Evolutionary conservation across 495 filamentous ascomycete genomes (phyloP).

Genomic region (Aspergillus panamensis): DNA sequence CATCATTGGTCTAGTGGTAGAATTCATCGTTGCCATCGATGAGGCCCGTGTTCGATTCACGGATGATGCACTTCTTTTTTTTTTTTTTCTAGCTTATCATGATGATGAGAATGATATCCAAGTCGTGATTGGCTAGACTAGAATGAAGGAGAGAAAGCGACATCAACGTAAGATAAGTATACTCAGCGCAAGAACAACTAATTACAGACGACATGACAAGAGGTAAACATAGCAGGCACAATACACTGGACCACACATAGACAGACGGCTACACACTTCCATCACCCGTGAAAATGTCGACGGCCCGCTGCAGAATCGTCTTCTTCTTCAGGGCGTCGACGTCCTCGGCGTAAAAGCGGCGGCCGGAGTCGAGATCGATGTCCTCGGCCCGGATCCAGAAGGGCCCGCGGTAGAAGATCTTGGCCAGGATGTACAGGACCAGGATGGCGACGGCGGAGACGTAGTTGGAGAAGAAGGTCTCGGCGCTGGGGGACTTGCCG

Average conservation of each 20-base stretch:
- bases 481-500: slow-evolving; percentile 10
- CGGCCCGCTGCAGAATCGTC: background rate
- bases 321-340: slow-evolving; percentile 1
- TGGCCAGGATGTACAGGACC: slow-evolving; percentile 20
- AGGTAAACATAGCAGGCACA: no score
- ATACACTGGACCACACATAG: no score
- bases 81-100: no score
- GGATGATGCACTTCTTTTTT: slow-evolving; percentile 46
- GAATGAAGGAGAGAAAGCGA: no score
- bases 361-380: slow-evolving; percentile 26
- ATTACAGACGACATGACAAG: no score
- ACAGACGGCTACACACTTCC: background rate
- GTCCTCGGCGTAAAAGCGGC: background rate
- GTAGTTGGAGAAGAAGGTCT: slow-evolving; percentile 31
- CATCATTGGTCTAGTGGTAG: slow-evolving; percentile 59
- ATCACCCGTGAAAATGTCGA: slow-evolving; percentile 8
- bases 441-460: slow-evolving; percentile 24
- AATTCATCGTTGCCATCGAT: slow-evolving; percentile 60
- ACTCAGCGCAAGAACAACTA: no score
- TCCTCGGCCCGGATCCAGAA: slow-evolving; percentile 30
- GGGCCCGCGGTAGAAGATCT: slow-evolving; percentile 24
- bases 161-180: no score
- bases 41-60: slow-evolving; percentile 59
- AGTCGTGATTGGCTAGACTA: no score
- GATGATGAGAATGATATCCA: no score